Conservation (phyloP, 2,329 filamentous ascomycete genomes). For the Sphaerostilbella broomeana region DNA sequence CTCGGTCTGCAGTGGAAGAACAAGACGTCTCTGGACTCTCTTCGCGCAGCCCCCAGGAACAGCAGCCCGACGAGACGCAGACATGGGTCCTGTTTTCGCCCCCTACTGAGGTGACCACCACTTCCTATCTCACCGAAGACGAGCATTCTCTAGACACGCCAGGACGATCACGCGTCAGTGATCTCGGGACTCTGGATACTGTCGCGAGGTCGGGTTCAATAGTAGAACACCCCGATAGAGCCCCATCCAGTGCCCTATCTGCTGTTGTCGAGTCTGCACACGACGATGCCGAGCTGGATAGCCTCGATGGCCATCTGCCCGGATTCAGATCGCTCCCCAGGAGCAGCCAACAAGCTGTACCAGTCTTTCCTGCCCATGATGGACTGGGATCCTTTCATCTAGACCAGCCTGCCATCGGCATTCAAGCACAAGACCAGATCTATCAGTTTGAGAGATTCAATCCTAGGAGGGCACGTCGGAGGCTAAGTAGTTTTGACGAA, state of each 20-base stretch:
- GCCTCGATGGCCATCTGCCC: conserved; percentile 83
- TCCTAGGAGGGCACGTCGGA: conserved; percentile 55
- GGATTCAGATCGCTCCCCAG: conserved; percentile 65
- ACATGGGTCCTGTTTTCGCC: conserved; percentile 97
- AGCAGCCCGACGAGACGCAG: conserved; percentile 61
- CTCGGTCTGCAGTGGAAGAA: conserved; percentile 35
- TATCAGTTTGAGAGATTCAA: conserved; percentile 88
- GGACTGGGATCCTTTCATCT: conserved; percentile 79
- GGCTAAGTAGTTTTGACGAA: conserved; percentile 47
- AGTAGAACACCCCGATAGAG: conserved; percentile 37
- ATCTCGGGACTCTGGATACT: conserved; percentile 72
- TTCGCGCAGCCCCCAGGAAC: conserved; percentile 25
- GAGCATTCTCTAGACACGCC: conserved; percentile 57
- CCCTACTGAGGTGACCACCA: conserved; percentile 54
- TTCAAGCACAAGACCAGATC: conserved; percentile 70
- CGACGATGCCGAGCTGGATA: conserved; percentile 79
- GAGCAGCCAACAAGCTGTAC: conserved; percentile 42
- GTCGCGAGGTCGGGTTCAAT: conserved; percentile 50
- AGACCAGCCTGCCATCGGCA: conserved; percentile 46
- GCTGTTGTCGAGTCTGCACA: conserved; percentile 38
- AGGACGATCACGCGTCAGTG: conserved; percentile 68
- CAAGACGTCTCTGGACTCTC: conserved; percentile 25
- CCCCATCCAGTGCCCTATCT: conserved; percentile 33
- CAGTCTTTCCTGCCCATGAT: conserved; percentile 85
- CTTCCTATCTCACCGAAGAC: conserved; percentile 62